A percentile compares a stretch with the other conserved stretches of the same genome.
Conservation (phyloP, 805 yeast genomes). For the Saturnispora diversa region DNA sequence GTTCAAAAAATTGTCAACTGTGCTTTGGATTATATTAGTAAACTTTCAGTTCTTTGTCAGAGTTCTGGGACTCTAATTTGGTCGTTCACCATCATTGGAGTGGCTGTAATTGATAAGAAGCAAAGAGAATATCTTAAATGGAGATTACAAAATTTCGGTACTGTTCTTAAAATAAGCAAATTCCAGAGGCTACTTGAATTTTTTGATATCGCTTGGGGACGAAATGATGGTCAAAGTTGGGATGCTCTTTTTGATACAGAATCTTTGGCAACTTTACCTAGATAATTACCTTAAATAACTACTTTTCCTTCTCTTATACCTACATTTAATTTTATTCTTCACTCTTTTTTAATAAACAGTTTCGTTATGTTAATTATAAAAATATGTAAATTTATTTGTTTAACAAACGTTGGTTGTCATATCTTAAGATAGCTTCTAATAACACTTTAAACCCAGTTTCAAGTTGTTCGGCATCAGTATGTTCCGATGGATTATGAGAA, state of each 20-base stretch:
- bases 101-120: slow-evolving; percentile 10
- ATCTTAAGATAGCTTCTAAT: slow-evolving; percentile 37
- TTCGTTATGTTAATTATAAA: no score
- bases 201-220: slow-evolving; percentile 16
- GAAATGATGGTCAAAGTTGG: slow-evolving; percentile 7
- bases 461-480: slow-evolving; percentile 56
- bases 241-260: slow-evolving; percentile 7
- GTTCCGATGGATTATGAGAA: slow-evolving; percentile 61
- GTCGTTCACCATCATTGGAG: slow-evolving; percentile 18
- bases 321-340: no score
- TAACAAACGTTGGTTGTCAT: slow-evolving; percentile 21
- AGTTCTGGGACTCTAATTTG: slow-evolving; percentile 14
- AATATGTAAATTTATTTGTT: no score
- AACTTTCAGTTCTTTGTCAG: slow-evolving; percentile 15
- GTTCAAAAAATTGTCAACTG: slow-evolving; percentile 11
- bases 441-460: slow-evolving; percentile 52
- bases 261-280: no score
- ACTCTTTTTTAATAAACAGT: no score
- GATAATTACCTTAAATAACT: no score
- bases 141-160: slow-evolving; percentile 13
- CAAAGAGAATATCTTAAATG: slow-evolving; percentile 15
- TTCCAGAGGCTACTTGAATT: slow-evolving; percentile 11
- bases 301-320: no score
- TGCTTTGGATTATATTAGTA: slow-evolving; percentile 11
- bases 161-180: slow-evolving; percentile 13